Evolutionary conservation across 495 filamentous ascomycete genomes (phyloP).

Genomic region (Extremus antarcticus): DNA sequence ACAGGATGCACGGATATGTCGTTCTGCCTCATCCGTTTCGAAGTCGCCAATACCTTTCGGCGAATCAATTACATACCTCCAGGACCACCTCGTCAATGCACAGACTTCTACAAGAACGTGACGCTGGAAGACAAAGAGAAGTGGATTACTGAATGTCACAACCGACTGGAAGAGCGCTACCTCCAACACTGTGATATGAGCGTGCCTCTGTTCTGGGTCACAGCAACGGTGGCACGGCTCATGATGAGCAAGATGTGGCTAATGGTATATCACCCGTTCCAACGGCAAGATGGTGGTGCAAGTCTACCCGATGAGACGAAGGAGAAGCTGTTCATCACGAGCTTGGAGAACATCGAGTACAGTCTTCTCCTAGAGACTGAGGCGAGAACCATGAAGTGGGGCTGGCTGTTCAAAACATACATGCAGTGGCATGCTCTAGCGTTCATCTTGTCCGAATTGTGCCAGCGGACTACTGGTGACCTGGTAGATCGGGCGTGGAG

Average conservation of each 20-base stretch:
- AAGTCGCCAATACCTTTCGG: slow-evolving; percentile 32
- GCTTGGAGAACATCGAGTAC: slow-evolving; percentile 68
- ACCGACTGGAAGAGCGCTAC: slow-evolving; percentile 56
- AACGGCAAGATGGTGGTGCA: slow-evolving; percentile 29
- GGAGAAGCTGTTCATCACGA: slow-evolving; percentile 62
- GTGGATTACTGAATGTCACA: slow-evolving; percentile 52
- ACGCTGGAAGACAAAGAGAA: slow-evolving; percentile 45
- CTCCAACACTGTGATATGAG: slow-evolving; percentile 49
- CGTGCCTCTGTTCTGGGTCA: slow-evolving; percentile 57
- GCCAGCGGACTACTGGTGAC: slow-evolving; percentile 55
- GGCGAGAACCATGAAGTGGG: slow-evolving; percentile 52
- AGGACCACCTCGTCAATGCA: slow-evolving; percentile 27
- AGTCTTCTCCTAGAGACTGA: slow-evolving; percentile 51
- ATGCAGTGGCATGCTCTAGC: slow-evolving; percentile 75
- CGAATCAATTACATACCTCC: slow-evolving; percentile 33
- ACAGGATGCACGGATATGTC: slow-evolving; percentile 62
- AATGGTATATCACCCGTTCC: slow-evolving; percentile 49
- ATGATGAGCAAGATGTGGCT: slow-evolving; percentile 62
- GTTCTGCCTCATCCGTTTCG: slow-evolving; percentile 51
- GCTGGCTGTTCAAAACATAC: slow-evolving; percentile 74
- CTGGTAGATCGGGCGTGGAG: slow-evolving; percentile 73
- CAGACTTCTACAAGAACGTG: slow-evolving; percentile 32
- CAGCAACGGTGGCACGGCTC: slow-evolving; percentile 55
- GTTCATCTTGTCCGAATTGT: slow-evolving; percentile 66
- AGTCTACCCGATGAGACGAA: slow-evolving; percentile 45